A percentile compares a stretch with the other conserved stretches of the same genome.
phyloP scores from a whole-genome alignment of 768 basidiomycete species.

The Flagelloscypha sp. region DNA sequence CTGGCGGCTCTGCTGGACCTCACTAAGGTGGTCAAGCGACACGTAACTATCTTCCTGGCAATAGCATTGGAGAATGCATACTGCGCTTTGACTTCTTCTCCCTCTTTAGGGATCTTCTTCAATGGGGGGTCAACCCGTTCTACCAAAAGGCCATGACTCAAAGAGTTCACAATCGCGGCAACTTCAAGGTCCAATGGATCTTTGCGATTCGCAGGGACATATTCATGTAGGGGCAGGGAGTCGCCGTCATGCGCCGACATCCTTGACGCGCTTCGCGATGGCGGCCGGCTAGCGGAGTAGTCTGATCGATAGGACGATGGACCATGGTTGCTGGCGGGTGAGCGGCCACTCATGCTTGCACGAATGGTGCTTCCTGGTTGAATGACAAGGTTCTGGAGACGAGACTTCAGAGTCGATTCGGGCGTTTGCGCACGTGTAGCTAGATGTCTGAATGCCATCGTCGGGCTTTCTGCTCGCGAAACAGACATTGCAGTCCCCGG shows the following conservation, averaged over 20 bases:
- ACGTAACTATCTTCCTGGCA: slow-evolving; percentile 67
- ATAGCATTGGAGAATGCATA: slow-evolving; percentile 74
- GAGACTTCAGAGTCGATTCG: slow-evolving; percentile 51
- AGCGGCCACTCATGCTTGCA: slow-evolving; percentile 27
- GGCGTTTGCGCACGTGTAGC: slow-evolving; percentile 60
- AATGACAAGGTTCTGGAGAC: slow-evolving; percentile 50
- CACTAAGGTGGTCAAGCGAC: slow-evolving; percentile 71
- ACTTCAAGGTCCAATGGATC: slow-evolving; percentile 84
- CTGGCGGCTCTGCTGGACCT: slow-evolving; percentile 42
- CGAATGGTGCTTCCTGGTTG: slow-evolving; percentile 36
- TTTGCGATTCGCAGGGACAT: slow-evolving; percentile 53
- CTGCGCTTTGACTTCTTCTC: slow-evolving; percentile 76
- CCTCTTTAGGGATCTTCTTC: slow-evolving; percentile 53
- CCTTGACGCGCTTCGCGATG: slow-evolving; percentile 62
- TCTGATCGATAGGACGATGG: slow-evolving; percentile 79
- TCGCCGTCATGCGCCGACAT: slow-evolving; percentile 59
- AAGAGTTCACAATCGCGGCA: slow-evolving; percentile 63
- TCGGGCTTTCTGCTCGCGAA: slow-evolving; percentile 45
- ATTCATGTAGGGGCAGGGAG: slow-evolving; percentile 48
- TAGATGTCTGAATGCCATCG: slow-evolving; percentile 35
- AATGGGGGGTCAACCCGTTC: slow-evolving; percentile 78
- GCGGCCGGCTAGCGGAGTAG: slow-evolving; percentile 40
- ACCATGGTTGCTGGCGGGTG: slow-evolving; percentile 39
- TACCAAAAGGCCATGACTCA: slow-evolving; percentile 68
- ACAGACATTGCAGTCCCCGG: slow-evolving; percentile 67